Evolutionary conservation across 305 asterid genomes (phyloP).

Genomic region (Solanum chacoense): DNA sequence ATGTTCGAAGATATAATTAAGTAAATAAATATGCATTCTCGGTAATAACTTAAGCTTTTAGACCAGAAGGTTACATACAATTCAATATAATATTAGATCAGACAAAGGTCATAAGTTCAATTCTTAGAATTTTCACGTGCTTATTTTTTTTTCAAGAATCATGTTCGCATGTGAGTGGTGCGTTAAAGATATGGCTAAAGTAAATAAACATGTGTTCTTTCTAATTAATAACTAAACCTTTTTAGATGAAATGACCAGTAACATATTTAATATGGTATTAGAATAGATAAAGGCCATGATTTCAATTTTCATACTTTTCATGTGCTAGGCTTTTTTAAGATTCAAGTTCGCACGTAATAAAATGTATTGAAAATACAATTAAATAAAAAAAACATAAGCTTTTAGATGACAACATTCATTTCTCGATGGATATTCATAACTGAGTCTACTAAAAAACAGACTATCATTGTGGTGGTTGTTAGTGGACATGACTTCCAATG

Average conservation of each 20-base stretch:
- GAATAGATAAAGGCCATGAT: rapidly evolving
- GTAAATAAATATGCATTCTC: neutral
- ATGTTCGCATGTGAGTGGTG: neutral
- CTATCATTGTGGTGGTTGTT: neutral
- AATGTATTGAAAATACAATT: neutral
- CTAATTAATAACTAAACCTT: neutral
- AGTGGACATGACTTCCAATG: neutral
- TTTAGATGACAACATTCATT: neutral
- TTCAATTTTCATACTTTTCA: neutral
- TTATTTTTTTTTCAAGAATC: neutral
- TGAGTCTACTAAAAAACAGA: neutral
- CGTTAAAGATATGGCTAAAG: neutral
- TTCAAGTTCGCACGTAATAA: neutral
- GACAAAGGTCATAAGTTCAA: neutral
- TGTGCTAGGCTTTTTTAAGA: neutral
- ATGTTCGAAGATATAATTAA: neutral
- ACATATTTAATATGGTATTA: neutral
- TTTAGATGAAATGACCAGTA: neutral
- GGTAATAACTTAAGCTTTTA: neutral
- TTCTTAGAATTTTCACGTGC: neutral
- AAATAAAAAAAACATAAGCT: neutral
- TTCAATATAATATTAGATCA: neutral
- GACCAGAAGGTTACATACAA: neutral
- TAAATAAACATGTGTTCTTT: neutral
- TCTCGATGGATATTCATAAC: neutral